Evolutionary conservation across 805 yeast genomes (phyloP), one percentile per base, ranked within the genome.

Genomic region (Myxozyma neotropica): DNA sequence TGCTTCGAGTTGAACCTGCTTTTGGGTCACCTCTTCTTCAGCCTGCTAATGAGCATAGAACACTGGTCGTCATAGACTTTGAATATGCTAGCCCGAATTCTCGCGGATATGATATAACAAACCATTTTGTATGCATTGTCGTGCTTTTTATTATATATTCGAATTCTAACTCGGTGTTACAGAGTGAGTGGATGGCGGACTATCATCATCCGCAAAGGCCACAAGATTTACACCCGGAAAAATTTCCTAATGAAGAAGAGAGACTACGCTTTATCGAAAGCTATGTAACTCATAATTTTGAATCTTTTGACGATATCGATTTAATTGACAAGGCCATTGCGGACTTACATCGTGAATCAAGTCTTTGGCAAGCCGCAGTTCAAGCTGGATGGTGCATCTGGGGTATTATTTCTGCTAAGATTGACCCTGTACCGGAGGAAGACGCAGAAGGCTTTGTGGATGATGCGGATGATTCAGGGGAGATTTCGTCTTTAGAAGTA

Each of bases 161-260:
- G 19, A 15, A 17, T 38, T 19, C 17, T 38, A 38, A 38, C 43
- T 26, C 23, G 3, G 15, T 24, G 4, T 33, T 3, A 6, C 45
- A 59, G 64, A 82, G 88, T 65, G 99, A 93, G 76, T 93, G 99
- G 99, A 94, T 92, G 97, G 81, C 89, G 50, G 90, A 94, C 75
- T 94, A 93, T 71, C 89, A 87, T 69, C 82, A 84, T 66, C 81
- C 85, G 0, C 76, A 78, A 19, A 74, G 78, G 15, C 78, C 83
- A 0, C 83, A 87, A 71, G 81, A 74, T 57, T 75, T 88, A n/a
- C 78, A 81, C 67, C 77, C 75, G 35, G 75, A 79, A 12, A 74
- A 76, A 39, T 94, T 81, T 73, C 99, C 99, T 8, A 76, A 78
- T 13, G 76, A 78, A 61, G 83, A 83, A 46, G 87, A 91, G 71